A percentile compares a stretch with the other conserved stretches of the same genome.
phyloP scores from a whole-genome alignment of 1,284 basidiomycete genomes.

The Tilletia setariae region DNA sequence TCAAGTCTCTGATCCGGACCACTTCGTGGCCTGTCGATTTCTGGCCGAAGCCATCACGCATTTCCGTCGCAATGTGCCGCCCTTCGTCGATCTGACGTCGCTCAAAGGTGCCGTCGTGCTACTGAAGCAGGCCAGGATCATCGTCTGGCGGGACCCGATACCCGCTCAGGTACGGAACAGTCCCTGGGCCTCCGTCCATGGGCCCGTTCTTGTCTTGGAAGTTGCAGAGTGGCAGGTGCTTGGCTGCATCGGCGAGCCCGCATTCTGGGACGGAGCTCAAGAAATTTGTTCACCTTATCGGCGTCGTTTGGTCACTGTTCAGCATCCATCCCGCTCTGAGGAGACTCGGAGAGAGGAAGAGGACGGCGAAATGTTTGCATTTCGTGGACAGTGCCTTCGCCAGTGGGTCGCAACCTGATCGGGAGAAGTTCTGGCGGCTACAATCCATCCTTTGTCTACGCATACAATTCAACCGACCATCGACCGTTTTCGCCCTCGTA shows the following conservation, averaged over 20 bases:
- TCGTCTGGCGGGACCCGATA: not conserved
- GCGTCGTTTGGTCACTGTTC: not conserved
- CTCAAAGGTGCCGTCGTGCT: not conserved
- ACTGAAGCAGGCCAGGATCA: not conserved
- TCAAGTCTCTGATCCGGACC: slow-evolving; percentile 12
- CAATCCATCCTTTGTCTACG: not conserved
- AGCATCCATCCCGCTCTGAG: not conserved
- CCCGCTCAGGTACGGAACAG: slow-evolving; percentile 6
- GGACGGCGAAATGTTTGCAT: not conserved
- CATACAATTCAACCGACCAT: slow-evolving; percentile 45
- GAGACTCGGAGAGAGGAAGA: not conserved
- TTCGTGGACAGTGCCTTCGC: not conserved
- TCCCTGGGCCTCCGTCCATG: not conserved
- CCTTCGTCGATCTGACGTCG: slow-evolving; percentile 1
- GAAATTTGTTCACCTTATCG: not conserved
- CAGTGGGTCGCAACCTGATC: not conserved
- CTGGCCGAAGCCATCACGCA: not conserved
- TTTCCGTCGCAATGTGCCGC: not conserved
- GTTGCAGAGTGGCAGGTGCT: not conserved
- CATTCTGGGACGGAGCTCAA: slow-evolving; percentile 9
- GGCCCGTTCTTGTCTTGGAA: not conserved
- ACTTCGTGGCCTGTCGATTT: slow-evolving; percentile 10
- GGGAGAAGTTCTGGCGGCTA: not conserved
- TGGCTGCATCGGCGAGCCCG: not conserved
- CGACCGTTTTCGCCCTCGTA: slow-evolving; percentile 50